Evolutionary conservation across 345 rosid species (phyloP).

Genomic region (Corchorus olitorius): DNA sequence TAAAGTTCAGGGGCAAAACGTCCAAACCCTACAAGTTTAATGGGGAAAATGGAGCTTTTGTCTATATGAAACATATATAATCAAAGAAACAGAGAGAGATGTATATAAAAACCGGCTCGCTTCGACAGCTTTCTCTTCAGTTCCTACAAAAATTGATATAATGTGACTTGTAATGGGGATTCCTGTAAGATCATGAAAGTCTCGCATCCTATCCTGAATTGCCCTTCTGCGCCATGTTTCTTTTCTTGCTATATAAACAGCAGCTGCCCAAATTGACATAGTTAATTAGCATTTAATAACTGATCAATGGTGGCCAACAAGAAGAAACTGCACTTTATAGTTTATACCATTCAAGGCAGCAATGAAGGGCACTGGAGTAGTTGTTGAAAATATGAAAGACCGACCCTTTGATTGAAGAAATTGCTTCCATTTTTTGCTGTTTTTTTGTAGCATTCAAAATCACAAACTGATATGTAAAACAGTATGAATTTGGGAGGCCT

Average conservation of each 20-base stretch:
- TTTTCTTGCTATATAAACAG: constrained; percentile 68
- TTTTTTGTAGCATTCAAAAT: constrained; percentile 20
- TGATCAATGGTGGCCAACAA: background rate
- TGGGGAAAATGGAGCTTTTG: too few species aligned
- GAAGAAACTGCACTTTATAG: constrained; percentile 9
- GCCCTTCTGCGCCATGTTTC: constrained; percentile 83
- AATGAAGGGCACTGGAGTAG: constrained; percentile 68
- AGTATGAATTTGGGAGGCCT: background rate
- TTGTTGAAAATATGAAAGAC: constrained; percentile 81
- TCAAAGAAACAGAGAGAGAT: constrained; percentile 24
- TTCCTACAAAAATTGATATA: constrained; percentile 79
- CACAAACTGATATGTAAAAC: background rate
- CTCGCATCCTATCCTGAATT: constrained; percentile 70
- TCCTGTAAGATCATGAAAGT: constrained; percentile 64
- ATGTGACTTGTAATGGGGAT: constrained; percentile 70
- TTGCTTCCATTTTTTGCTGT: constrained; percentile 87
- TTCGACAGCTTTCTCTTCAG: constrained; percentile 71
- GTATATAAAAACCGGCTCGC: constrained; percentile 55
- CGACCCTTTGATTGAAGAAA: constrained; percentile 81
- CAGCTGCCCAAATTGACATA: constrained; percentile 47
- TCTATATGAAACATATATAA: too few species aligned
- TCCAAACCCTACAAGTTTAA: too few species aligned
- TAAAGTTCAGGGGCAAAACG: too few species aligned
- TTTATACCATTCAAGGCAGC: constrained; percentile 70
- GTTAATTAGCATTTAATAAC: background rate